phyloP scores from a whole-genome alignment of 192 early-diverging fungal genomes.

The Backusella tuberculispora region DNA sequence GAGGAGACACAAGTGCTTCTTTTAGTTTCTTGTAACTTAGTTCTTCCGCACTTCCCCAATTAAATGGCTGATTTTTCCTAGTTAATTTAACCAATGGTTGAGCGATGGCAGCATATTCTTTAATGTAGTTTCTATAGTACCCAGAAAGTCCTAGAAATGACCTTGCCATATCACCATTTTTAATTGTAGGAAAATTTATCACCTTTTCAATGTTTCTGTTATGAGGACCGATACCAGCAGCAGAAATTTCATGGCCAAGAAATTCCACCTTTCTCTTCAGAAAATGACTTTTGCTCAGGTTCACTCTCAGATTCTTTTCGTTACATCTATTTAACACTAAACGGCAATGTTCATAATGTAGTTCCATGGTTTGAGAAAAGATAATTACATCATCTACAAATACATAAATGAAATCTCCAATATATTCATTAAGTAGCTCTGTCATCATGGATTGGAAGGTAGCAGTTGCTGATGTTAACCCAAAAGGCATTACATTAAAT shows the following conservation, averaged over 20 bases:
- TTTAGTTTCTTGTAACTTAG: background rate
- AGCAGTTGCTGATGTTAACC: slow-evolving; percentile 63
- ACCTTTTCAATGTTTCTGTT: slow-evolving; percentile 3
- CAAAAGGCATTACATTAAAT: slow-evolving; percentile 65
- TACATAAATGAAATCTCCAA: slow-evolving; percentile 22
- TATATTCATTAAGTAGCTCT: background rate
- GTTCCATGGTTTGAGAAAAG: slow-evolving; percentile 31
- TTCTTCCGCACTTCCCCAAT: background rate
- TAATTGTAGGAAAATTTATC: slow-evolving; percentile 23
- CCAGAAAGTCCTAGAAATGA: slow-evolving; percentile 44
- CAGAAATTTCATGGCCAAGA: background rate
- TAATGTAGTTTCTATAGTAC: slow-evolving; percentile 43
- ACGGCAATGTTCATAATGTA: slow-evolving; percentile 22
- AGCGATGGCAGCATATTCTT: slow-evolving; percentile 41
- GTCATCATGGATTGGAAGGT: slow-evolving; percentile 50
- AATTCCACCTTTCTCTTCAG: background rate
- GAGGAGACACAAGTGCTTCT: background rate
- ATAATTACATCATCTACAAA: slow-evolving; percentile 44
- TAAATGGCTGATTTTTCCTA: slow-evolving; percentile 33
- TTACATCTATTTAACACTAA: slow-evolving; percentile 22
- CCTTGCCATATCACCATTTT: slow-evolving; percentile 18
- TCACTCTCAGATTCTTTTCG: background rate
- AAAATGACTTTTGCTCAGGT: background rate
- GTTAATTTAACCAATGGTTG: slow-evolving; percentile 31
- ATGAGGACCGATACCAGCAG: background rate